Evolutionary conservation across 2,329 filamentous ascomycete genomes (phyloP), one percentile per base, ranked within the genome.

Genomic region (Clarireedia monteithiana): DNA sequence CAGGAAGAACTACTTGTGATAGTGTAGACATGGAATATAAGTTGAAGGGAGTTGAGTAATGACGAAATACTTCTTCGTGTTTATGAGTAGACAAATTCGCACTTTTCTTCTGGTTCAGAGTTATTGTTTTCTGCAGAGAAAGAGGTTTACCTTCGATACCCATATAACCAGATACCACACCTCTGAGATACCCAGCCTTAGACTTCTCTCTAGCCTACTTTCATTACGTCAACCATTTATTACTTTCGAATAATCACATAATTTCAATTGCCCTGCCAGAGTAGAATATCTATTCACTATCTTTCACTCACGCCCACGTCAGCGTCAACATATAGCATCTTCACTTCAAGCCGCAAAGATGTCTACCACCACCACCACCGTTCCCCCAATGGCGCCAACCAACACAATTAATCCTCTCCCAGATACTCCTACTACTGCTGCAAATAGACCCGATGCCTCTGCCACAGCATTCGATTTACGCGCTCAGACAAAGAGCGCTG

Each of bases 351-450:
- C 42, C n/a, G 9, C 24, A 30, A 2, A 42, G 17, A 42, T 42
- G 12, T 54, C 44, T n/a, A 42, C 39, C 39, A 42, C 17, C 51
- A 42, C 39, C 39, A 42, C 17, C 51, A 39, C 34, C 51, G 5
- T 39, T 48, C 17, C 44, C n/a, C 5, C 39, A n/a, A n/a, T 20
- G 39, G 51, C 51, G 12, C 51, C 51, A 1, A 54, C 51, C 17
- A 54, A 54, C 26, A 54, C 51, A 5, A n/a, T 54, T 2, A 54
- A 54, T 48, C 51, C 51, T n/a, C 51, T 54, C 10, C 51, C 51
- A 10, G 34, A 34, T 5, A 54, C 51, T 4, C 51, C 51, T 23
- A 45, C 44, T 6, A 45, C 51, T 4, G 50, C 50, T 2, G 15
- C 10, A 12, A 23, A 14, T 5, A 27, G 6, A 30, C 40, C 50